Percentiles rank a stretch among this genome's conserved stretches.
phyloP scores from a whole-genome alignment of 73 alveolate genomes.

The Paramecium octaurelia region DNA sequence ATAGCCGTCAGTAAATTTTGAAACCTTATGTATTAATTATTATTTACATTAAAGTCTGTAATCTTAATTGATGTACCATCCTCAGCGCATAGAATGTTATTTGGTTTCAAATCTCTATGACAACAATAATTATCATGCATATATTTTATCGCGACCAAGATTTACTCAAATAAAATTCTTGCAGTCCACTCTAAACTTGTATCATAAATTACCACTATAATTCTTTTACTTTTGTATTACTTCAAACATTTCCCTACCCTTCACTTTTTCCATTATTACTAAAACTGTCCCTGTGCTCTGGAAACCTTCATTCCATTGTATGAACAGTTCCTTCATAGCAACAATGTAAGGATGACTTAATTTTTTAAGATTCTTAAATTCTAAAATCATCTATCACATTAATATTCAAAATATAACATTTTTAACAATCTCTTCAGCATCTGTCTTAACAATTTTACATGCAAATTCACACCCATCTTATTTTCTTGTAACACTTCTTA shows the following conservation, averaged over 20 bases:
- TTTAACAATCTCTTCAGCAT: constrained; percentile 45
- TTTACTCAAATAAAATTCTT: neutral
- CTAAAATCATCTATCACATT: constrained; percentile 27
- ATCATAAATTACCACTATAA: constrained; percentile 8
- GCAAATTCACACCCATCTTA: constrained; percentile 49
- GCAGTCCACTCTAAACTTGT: neutral
- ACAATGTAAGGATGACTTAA: constrained; percentile 57
- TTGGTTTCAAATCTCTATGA: constrained; percentile 53
- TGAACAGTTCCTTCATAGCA: constrained; percentile 6
- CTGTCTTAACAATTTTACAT: constrained; percentile 44
- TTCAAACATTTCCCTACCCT: constrained; percentile 54
- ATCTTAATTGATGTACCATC: constrained; percentile 45
- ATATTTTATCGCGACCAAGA: neutral
- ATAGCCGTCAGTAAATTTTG: constrained; percentile 52
- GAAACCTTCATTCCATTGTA: constrained; percentile 34
- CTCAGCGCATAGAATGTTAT: constrained; percentile 21
- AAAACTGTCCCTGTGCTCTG: constrained; percentile 37
- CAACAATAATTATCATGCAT: constrained; percentile 53
- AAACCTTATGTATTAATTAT: neutral
- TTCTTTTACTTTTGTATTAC: constrained; percentile 33
- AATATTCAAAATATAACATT: constrained; percentile 6
- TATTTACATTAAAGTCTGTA: constrained; percentile 42
- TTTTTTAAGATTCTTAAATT: constrained; percentile 41
- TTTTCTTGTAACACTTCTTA: neutral
- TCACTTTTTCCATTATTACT: constrained; percentile 39